These are phyloP conservation scores for Termitomyces sp. DNA, from an alignment of 768 basidiomycete genomes.

Conservation along the genomic window DNA sequence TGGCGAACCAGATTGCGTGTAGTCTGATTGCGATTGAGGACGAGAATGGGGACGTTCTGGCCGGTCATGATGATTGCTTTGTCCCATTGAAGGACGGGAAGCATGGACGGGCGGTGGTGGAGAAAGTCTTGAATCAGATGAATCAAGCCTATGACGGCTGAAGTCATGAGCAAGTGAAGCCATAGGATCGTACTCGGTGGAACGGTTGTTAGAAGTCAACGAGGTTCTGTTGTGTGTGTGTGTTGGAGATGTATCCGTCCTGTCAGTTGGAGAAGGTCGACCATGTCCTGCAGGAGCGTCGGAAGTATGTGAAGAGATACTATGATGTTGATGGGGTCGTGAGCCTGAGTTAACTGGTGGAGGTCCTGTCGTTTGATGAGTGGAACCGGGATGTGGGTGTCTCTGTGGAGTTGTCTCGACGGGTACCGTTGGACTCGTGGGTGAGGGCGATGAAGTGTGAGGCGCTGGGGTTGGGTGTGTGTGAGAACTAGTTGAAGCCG, in stretches of 20 bases:
- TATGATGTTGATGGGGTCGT: constrained; percentile 11
- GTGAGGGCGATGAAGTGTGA: background rate
- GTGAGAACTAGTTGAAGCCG: constrained; percentile 2
- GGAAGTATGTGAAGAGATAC: background rate
- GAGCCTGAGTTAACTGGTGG: constrained; percentile 15
- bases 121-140: constrained; percentile 9
- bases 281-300: background rate
- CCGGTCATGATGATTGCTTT: constrained; percentile 7
- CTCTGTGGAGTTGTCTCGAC: background rate
- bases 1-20: constrained; percentile 8
- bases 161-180: constrained; percentile 35
- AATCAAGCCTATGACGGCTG: constrained; percentile 31
- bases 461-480: background rate
- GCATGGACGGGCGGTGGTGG: constrained; percentile 33
- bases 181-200: constrained; percentile 22
- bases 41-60: background rate
- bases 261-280: background rate
- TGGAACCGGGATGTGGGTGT: background rate
- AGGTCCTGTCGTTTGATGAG: constrained; percentile 9
- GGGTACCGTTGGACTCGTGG: constrained; percentile 4
- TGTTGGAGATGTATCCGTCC: constrained; percentile 1
- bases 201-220: background rate
- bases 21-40: background rate
- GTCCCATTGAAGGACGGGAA: constrained; percentile 22
- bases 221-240: background rate